Base-by-base conservation (phyloP, 164 flowering plant species). In the Tetracentron sinense region DNA sequence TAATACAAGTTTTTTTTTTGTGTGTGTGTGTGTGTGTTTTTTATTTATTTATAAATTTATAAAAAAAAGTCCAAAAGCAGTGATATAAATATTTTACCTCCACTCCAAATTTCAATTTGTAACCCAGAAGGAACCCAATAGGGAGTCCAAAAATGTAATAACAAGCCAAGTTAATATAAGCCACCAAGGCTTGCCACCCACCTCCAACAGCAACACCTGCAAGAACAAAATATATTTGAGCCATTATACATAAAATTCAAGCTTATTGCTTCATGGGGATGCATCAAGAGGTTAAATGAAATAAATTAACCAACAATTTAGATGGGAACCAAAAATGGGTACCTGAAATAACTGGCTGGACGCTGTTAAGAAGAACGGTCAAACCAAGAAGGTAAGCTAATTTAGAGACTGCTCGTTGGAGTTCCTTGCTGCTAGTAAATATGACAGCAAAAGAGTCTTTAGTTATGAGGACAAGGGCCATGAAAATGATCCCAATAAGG, bases 401-500 rank as follows among this genome's bases (percentile, higher is more conserved):
- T 4, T 8, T 4, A 33, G 38, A 4, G 6, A 33, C 38, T 4
- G 38, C 38, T 33, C 38, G 38, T 33, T 33, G 38, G 6, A 33
- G 4, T 4, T 4, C 38, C 38, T 33, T 33, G 38, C 38, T 33
- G 38, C 38, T 33, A 33, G 38, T 33, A 8, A 33, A 33, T 4
- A 33, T 33, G 38, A 33, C 38, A 8, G 38, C 38, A 33, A 33
- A 33, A 33, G 4, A 33, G 38, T 33, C 38, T 33, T 33, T 33
- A 33, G 38, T 33, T 33, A 8, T 33, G 6, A 33, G 8, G 38
- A 33, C 38, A 33, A 33, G 38, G 38, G 8, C 38, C 38, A 4
- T 4, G 10, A 33, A 33, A 33, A 33, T 47, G 3, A 91, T 15
- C 42, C 97, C 96, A 11, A 94, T 88, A 17, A 77, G 2, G 29